Base-by-base conservation (phyloP, 2,329 filamentous ascomycete genomes). In the Cladosporium oxysporum region DNA sequence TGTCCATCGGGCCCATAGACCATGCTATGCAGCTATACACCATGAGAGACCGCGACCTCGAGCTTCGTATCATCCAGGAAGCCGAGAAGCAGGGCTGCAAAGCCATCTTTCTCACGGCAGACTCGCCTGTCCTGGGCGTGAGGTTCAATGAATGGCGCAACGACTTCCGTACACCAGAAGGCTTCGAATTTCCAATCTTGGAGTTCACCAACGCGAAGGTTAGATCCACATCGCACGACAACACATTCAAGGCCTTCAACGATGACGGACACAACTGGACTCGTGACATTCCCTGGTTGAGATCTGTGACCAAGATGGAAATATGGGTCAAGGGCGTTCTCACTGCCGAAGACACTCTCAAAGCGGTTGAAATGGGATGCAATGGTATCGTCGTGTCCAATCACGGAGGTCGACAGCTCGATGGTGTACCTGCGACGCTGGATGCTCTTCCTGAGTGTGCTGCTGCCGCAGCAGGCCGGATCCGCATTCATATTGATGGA, bases 301-400 rank as follows among this genome's bases (percentile, higher is more conserved):
- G 81, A 23, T 74, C 76, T 16, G 74, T 82, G 50, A 85, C 83
- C 0, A 79, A 77, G 50, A 77, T 86, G 73, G 77, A 82, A 49
- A 81, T 83, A 49, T 84, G 80, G 81, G 74, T 81, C 41, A 83
- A 83, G 68, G 80, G 69, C 47, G 68, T 81, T 2, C 66, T 76
- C 57, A 79, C 75, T 1, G 73, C 75, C 7, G 78, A 81, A 64
- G 81, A 83, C 66, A 79, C 79, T 0, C 69, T 76, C 18, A 74
- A 80, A 33, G 81, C 81, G 5, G 81, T 88, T 11, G 82, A 89
- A 59, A 73, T 82, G 14, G 88, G 87, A 0, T 85, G 86, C 2
- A 85, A 91, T 69, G 90, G 87, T 0, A 90, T 92, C 58, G 83
- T 92, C 1, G 80, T 92, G 2, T 86, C 83, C 16, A 92, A 92